These are phyloP conservation scores for Rhizophagus prolifer DNA, from an alignment of 192 early-diverging fungal species.

Conservation along the genomic window DNA sequence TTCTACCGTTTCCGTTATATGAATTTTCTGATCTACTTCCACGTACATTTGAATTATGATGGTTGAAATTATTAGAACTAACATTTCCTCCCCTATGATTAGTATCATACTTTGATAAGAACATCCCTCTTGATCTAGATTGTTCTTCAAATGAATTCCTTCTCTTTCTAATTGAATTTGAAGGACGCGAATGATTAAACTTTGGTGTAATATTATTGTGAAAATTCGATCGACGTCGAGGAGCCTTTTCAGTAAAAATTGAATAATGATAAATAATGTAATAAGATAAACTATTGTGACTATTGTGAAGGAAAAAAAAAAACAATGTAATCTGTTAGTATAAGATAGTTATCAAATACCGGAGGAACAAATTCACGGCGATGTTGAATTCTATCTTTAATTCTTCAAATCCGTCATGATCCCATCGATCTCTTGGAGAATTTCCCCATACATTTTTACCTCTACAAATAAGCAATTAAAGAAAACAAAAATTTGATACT, in stretches of 20 bases:
- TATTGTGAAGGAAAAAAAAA: background rate
- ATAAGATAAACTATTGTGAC: background rate
- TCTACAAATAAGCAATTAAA: background rate
- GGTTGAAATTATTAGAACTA: background rate
- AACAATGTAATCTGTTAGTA: background rate
- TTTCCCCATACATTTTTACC: conserved; percentile 9
- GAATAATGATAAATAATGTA: background rate
- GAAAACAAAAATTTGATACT: background rate
- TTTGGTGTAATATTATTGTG: background rate
- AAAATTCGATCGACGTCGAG: no score
- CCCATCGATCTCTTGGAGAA: conserved; percentile 41
- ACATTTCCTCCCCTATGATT: background rate
- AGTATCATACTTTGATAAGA: background rate
- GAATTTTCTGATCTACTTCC: background rate
- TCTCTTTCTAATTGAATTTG: background rate
- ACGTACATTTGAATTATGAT: background rate
- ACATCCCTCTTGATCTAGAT: background rate
- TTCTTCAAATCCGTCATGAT: conserved; percentile 54
- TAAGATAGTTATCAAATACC: background rate
- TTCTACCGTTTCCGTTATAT: background rate
- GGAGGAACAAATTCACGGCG: conserved; percentile 2
- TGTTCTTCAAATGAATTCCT: background rate
- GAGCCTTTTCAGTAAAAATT: background rate
- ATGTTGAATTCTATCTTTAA: conserved; percentile 32
- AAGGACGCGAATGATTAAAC: background rate